Base-by-base conservation (phyloP, 139 green algal species). In the Asterochloris sp. region DNA sequence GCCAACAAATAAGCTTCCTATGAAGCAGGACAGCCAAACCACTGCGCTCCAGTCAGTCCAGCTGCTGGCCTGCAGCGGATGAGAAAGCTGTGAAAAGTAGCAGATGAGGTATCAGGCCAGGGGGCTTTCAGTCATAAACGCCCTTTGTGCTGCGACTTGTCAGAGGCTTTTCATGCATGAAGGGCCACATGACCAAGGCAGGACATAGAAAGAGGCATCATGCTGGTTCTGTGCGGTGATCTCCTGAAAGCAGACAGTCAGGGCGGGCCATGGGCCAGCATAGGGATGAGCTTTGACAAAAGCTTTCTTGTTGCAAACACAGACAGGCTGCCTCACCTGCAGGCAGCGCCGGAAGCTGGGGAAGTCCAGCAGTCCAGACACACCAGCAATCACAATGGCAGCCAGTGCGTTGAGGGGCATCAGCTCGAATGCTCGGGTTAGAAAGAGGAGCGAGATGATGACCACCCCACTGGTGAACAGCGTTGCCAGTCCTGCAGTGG, bases 331-430 rank as follows among this genome's bases (percentile, higher is more conserved):
- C 15, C 64, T 15, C 47, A 83, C 54, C 63, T 24, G 29, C 28
- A 73, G 62, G 14, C 47, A 80, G 78, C 89, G 90, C 26, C 90
- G 62, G 23, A 87, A 81, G 78, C 64, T 86, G 73, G 83, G 85
- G 60, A 92, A 89, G 79, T 95, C 90, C 19, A 95, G 61, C 54
- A 95, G 84, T 0, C 83, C 73, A 12, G 82, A 80, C 4, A 95
- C 90, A 14, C 85, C 86, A 61, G 69, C 79, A 62, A 93, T 88
- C 61, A 95, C 89, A 79, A 95, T 91, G 12, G 90, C 89, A 15
- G 85, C 91, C 81, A 95, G 86, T 13, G 85, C 85, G 73, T 90
- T 92, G 77, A 92, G 90, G 10, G 91, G 90, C 87, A 95, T 82
- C 21, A 85, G 82, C 54, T 86, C 64, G 68, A 94, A 91, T 23